A percentile compares a stretch with the other conserved stretches of the same genome.
These are phyloP conservation scores for Ettlia oleoabundans DNA, from an alignment of 139 green algal species.

Conservation along the genomic window DNA sequence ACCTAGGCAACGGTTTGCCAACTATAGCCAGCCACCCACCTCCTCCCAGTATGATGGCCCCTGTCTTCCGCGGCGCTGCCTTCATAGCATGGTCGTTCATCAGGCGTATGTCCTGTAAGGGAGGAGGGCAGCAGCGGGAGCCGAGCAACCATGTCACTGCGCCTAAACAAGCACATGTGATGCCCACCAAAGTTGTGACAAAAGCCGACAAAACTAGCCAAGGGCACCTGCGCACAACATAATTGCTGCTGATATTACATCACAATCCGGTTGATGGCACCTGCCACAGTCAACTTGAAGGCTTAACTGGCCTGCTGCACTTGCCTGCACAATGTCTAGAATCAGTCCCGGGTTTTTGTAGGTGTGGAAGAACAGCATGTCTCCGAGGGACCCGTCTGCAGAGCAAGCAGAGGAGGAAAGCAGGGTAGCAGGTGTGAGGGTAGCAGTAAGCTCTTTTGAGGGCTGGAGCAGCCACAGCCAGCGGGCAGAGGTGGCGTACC, in stretches of 20 bases:
- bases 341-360: slow-evolving; percentile 82
- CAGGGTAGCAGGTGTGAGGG: neutral
- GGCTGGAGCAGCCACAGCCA: too few species aligned
- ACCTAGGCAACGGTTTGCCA: too few species aligned
- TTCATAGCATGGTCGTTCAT: slow-evolving; percentile 96
- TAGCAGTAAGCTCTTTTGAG: too few species aligned
- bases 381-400: slow-evolving; percentile 80
- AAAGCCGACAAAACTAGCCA: too few species aligned
- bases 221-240: too few species aligned
- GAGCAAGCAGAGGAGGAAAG: neutral
- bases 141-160: too few species aligned
- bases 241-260: neutral
- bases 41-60: slow-evolving; percentile 95
- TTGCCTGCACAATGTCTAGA: slow-evolving; percentile 75
- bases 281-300: too few species aligned
- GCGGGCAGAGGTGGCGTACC: too few species aligned
- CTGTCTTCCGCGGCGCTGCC: slow-evolving; percentile 81
- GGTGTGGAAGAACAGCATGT: slow-evolving; percentile 99
- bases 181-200: too few species aligned
- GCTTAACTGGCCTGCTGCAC: slow-evolving; percentile 14
- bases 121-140: too few species aligned
- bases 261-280: neutral
- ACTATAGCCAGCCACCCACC: too few species aligned
- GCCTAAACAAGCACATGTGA: too few species aligned
- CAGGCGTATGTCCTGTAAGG: slow-evolving; percentile 47